Percentiles rank a stretch among this genome's conserved stretches.
phyloP scores from a whole-genome alignment of 2,329 filamentous ascomycete species.

The Botrytis porri region DNA sequence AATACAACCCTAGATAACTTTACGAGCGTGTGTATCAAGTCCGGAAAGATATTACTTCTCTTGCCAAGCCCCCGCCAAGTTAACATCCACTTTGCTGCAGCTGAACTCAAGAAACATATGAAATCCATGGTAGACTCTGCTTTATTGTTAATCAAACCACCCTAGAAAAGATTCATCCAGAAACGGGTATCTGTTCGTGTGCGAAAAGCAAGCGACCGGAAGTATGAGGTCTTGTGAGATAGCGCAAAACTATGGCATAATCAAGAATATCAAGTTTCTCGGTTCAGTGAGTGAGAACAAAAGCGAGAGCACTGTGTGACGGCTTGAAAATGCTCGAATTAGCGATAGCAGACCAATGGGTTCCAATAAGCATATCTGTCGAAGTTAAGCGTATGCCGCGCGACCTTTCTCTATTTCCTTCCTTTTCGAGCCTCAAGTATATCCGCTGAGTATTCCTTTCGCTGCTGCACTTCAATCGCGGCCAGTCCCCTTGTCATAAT shows the following conservation, averaged over 20 bases:
- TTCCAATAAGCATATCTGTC: not conserved
- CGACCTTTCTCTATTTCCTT: not conserved
- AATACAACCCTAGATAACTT: not conserved
- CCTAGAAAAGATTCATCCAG: not conserved
- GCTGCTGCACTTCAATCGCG: not conserved
- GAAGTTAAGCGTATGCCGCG: not conserved
- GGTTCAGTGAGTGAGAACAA: not conserved
- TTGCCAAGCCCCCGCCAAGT: not conserved
- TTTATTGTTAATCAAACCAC: not conserved
- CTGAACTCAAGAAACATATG: not conserved
- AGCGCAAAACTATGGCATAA: not conserved
- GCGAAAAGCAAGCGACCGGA: no score
- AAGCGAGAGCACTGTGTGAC: not conserved
- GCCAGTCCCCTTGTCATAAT: not conserved
- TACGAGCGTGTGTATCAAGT: not conserved
- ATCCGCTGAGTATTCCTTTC: not conserved
- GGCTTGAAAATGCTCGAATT: no score
- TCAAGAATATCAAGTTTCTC: not conserved
- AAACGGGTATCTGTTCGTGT: no score
- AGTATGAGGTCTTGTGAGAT: not conserved
- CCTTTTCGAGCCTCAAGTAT: not conserved
- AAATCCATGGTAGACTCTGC: not conserved
- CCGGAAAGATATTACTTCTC: not conserved
- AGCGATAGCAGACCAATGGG: not conserved
- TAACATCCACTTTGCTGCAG: not conserved